Evolutionary conservation across 441 rosid genomes (phyloP), one percentile per base, ranked within the genome.

Genomic region (Gossypium trilobum): DNA sequence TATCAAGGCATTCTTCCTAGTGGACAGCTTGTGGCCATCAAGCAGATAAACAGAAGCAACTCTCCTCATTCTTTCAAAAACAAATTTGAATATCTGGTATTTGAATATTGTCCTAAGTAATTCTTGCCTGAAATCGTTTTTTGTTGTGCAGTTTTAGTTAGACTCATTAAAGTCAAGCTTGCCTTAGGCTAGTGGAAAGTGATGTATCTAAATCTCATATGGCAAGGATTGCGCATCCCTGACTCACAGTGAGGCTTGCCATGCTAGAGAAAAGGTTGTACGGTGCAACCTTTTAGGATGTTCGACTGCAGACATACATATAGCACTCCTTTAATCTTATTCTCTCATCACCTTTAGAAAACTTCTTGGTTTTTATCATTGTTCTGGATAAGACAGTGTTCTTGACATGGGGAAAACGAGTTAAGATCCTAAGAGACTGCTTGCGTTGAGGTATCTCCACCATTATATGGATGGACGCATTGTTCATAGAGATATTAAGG

Each of bases 401-500:
- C 13, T 75, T 89, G 44, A 78, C 85, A 27, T 87, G 93, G 91
- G 86, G 82, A 63, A 79, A 36, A 76, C 80, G 93, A 57, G 89
- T 87, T 2, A 81, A 81, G 70, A 87, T 85, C 73, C 81, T 87
- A 5, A 81, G 88, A 73, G 84, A 81, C 13, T 87, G 88, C 70
- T 73, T 72, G 93, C 80, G 25, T 77, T 87, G 65, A 76, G 83
- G 70, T 87, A 85, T 74, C 91, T 89, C 70, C 91, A 87, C 77
- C 86, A 83, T 63, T 73, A 74, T 52, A 71, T 82, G 1, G 91
- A 85, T 68, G 93, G 91, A 8, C 86, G 91, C 85, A 86, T 89
- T 50, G 90, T 89, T 42, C 93, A 85, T 29, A 75, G 93, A 79
- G 93, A 89, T 76, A 77, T 87, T 50, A 85, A 89, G 89, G 89